Evolutionary conservation across 352 stramenopile species (phyloP).

Genomic region (Phytophthora ramorum): DNA sequence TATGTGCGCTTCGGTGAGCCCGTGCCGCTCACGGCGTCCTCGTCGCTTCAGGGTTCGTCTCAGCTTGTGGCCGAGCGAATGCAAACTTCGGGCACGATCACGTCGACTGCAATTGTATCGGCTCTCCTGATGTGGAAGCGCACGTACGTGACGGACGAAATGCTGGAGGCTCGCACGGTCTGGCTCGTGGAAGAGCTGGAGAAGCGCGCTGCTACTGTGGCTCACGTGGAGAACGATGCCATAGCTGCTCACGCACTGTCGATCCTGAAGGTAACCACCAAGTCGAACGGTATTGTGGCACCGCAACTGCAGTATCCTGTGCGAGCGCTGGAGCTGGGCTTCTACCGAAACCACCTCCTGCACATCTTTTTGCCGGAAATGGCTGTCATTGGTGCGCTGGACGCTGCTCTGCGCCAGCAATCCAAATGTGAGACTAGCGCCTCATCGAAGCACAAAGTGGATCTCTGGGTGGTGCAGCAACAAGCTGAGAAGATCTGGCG

Average conservation of each 20-base stretch:
- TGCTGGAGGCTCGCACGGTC: conserved; percentile 55
- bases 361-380: conserved; percentile 85
- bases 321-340: conserved; percentile 75
- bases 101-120: conserved; percentile 74
- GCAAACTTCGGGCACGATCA: conserved; percentile 80
- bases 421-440: conserved; percentile 12
- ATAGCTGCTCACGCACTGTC: conserved; percentile 68
- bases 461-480: conserved; percentile 42
- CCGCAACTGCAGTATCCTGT: conserved; percentile 66
- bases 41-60: conserved; percentile 56
- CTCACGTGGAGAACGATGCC: conserved; percentile 61
- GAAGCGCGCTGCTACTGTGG: conserved; percentile 54
- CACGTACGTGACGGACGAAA: conserved; percentile 58
- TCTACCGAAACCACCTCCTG: conserved; percentile 89
- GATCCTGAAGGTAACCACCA: conserved; percentile 62
- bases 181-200: conserved; percentile 72
- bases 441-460: conserved; percentile 18
- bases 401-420: conserved; percentile 41
- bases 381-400: conserved; percentile 65
- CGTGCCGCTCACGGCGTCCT: conserved; percentile 58
- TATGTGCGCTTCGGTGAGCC: conserved; percentile 87
- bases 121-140: conserved; percentile 85
- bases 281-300: conserved; percentile 46
- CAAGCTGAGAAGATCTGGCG: conserved; percentile 60
- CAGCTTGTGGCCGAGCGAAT: conserved; percentile 69